phyloP scores from a whole-genome alignment of 352 stramenopile species.

The Phytophthora europaea region DNA sequence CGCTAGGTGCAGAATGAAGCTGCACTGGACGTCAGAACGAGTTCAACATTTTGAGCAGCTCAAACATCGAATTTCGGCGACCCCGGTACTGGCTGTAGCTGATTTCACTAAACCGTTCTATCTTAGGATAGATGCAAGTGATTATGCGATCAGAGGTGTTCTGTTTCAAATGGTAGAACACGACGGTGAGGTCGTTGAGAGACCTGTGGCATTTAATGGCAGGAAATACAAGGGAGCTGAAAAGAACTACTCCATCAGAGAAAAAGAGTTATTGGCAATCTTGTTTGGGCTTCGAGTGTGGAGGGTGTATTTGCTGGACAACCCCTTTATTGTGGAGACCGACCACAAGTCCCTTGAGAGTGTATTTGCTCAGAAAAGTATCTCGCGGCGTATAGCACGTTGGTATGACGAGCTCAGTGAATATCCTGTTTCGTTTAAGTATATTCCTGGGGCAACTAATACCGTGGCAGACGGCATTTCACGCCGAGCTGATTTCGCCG shows the following conservation, averaged over 20 bases:
- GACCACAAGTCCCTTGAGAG: not conserved
- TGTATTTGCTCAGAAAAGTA: not conserved
- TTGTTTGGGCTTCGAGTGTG: not conserved
- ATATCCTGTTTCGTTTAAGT: slow-evolving; percentile 1
- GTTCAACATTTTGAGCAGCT: not conserved
- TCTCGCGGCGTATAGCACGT: not conserved
- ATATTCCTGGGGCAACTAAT: not conserved
- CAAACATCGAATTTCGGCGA: not conserved
- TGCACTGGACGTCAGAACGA: not conserved
- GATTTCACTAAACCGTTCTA: not conserved
- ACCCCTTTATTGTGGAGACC: not conserved
- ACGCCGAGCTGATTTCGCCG: too few species aligned
- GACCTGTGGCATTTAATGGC: not conserved
- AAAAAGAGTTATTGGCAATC: not conserved
- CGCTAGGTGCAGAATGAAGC: not conserved
- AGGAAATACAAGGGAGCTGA: not conserved
- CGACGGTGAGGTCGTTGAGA: not conserved
- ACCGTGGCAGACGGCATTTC: not conserved
- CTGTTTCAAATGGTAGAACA: not conserved
- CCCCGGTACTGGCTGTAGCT: not conserved
- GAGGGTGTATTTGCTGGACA: not conserved
- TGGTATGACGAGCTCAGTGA: not conserved
- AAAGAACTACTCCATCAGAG: not conserved
- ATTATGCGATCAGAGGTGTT: not conserved
- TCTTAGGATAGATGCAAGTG: not conserved